Percentiles rank a stretch among this genome's conserved stretches.
Evolutionary conservation across 768 basidiomycete genomes (phyloP).

Genomic region (Xerocomellus dryophilus): DNA sequence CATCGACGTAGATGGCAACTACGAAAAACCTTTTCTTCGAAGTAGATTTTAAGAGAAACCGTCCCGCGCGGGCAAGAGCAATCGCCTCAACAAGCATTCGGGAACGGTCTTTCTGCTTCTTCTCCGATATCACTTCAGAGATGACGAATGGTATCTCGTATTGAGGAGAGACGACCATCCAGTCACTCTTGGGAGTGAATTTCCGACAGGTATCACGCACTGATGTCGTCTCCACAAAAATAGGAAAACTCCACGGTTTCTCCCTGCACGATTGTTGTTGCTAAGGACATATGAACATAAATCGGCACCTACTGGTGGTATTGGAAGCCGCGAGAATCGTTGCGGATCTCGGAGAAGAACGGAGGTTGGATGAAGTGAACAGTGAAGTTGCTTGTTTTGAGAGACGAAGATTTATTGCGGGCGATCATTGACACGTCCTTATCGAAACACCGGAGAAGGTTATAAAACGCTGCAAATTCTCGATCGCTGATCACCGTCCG

Average conservation of each 20-base stretch:
- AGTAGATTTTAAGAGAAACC: neutral
- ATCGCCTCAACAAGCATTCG: slow-evolving; percentile 19
- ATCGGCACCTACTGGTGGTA: neutral
- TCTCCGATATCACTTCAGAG: slow-evolving; percentile 2
- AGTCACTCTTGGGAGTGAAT: slow-evolving; percentile 5
- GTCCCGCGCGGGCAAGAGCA: neutral
- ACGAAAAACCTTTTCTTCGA: slow-evolving; percentile 7
- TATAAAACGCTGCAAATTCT: neutral
- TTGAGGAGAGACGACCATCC: neutral
- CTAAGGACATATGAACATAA: neutral
- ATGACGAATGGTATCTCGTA: slow-evolving; percentile 9
- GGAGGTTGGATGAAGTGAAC: slow-evolving; percentile 10
- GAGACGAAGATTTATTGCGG: neutral
- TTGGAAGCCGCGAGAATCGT: neutral
- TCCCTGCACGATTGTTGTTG: neutral
- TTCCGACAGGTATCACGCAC: neutral
- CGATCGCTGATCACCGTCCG: neutral
- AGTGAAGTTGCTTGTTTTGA: slow-evolving; percentile 6
- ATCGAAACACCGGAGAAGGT: neutral
- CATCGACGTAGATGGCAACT: slow-evolving; percentile 3
- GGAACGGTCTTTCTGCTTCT: neutral
- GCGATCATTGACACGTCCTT: neutral
- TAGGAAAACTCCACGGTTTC: slow-evolving; percentile 7
- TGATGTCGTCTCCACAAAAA: neutral
- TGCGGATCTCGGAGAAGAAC: neutral